Conservation (phyloP, 1,139 yeast genomes). For the Pichia sp. region DNA sequence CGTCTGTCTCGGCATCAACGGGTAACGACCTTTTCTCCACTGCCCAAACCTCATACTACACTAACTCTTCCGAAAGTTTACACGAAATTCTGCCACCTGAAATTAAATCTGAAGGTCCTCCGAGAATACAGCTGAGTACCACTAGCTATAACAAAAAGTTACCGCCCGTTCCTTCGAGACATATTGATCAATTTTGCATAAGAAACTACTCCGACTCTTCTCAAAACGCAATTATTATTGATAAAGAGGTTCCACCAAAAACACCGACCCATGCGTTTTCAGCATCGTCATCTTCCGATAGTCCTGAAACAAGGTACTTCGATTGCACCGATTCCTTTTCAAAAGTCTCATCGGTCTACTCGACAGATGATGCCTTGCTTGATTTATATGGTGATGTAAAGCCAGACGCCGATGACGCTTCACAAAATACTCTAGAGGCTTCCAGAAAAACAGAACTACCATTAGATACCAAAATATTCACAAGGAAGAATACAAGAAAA, state of each 20-base stretch:
- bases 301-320: constrained; percentile 2
- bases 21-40: background rate
- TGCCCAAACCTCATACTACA: background rate
- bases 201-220: constrained; percentile 14
- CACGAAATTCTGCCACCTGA: constrained; percentile 1
- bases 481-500: constrained; percentile 12
- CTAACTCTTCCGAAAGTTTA: background rate
- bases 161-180: constrained; percentile 17
- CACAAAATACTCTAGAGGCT: background rate
- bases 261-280: constrained; percentile 11
- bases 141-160: constrained; percentile 11
- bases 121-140: constrained; percentile 1
- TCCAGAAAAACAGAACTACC: constrained; percentile 10
- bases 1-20: constrained; percentile 2
- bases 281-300: background rate
- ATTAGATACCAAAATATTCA: constrained; percentile 18
- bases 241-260: constrained; percentile 10
- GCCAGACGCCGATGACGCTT: background rate
- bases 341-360: constrained; percentile 1
- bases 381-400: too few relatives aligned
- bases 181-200: constrained; percentile 16
- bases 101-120: background rate
- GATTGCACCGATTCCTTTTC: constrained; percentile 7
- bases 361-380: background rate
- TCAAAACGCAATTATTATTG: background rate